Conservation (phyloP, 768 basidiomycete species). For the Tricholoma flavovirens region DNA sequence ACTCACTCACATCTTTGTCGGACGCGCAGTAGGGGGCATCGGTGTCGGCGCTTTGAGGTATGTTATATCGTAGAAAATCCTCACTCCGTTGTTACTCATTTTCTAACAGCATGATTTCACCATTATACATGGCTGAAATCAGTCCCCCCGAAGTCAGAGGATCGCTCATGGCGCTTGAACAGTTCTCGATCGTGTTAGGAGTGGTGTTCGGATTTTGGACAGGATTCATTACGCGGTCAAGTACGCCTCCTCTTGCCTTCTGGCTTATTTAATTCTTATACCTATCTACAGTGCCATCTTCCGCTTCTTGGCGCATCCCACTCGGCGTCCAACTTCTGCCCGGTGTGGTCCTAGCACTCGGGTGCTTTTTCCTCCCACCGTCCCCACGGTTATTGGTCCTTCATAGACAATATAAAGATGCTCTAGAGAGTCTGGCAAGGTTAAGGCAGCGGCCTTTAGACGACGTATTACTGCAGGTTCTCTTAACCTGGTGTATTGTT, state of each 20-base stretch:
- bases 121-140: constrained; percentile 82
- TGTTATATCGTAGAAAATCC: constrained; percentile 4
- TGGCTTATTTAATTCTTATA: neutral
- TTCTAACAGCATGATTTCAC: constrained; percentile 60
- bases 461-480: constrained; percentile 27
- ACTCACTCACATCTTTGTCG: constrained; percentile 54
- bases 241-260: constrained; percentile 30
- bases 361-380: constrained; percentile 53
- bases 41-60: constrained; percentile 77
- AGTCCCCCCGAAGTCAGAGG: constrained; percentile 76
- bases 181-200: constrained; percentile 74
- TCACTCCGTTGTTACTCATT: constrained; percentile 9
- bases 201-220: constrained; percentile 83
- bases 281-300: constrained; percentile 43
- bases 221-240: constrained; percentile 63
- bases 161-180: constrained; percentile 74
- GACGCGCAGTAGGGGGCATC: constrained; percentile 70
- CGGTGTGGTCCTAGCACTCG: constrained; percentile 58
- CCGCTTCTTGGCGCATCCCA: constrained; percentile 73
- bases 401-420: constrained; percentile 52
- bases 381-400: constrained; percentile 57
- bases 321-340: constrained; percentile 68
- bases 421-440: constrained; percentile 48
- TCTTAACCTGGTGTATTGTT: neutral
- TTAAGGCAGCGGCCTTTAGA: constrained; percentile 43